These are phyloP conservation scores for Xylariaceae sp. DNA, from an alignment of 2,329 filamentous ascomycete genomes.

Conservation along the genomic window DNA sequence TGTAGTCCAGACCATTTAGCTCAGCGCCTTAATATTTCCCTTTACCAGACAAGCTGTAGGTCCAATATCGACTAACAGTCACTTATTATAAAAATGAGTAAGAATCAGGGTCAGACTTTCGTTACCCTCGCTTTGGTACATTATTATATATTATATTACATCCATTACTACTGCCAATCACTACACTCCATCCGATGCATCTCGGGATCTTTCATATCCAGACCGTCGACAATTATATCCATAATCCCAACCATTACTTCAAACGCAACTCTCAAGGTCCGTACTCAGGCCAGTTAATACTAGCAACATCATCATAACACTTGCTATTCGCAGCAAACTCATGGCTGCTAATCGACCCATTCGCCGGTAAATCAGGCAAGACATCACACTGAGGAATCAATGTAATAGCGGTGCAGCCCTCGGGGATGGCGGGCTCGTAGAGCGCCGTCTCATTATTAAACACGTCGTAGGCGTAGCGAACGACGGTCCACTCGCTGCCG, in stretches of 20 bases:
- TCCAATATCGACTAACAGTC: too few species aligned
- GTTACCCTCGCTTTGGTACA: too few species aligned
- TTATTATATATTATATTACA: too few species aligned
- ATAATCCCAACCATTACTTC: background rate
- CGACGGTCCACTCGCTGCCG: conserved; percentile 32
- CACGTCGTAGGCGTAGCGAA: conserved; percentile 35
- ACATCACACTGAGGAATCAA: conserved; percentile 42
- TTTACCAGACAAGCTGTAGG: too few species aligned
- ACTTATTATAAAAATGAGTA: too few species aligned
- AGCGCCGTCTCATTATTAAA: conserved; percentile 13
- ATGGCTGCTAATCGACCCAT: conserved; percentile 36
- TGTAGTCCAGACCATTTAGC: too few species aligned
- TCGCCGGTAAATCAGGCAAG: conserved; percentile 33
- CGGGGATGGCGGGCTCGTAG: conserved; percentile 28
- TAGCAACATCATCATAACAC: conserved; percentile 40
- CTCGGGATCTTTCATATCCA: too few species aligned
- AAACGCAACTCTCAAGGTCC: conserved; percentile 6
- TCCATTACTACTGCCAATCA: too few species aligned
- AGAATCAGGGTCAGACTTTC: too few species aligned
- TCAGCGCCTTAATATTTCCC: too few species aligned
- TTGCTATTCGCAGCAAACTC: conserved; percentile 34
- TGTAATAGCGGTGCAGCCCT: conserved; percentile 39
- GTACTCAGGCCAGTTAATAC: conserved; percentile 36
- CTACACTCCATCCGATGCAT: too few species aligned
- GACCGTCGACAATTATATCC: too few species aligned